These are phyloP conservation scores for Podaxis carcinomalis DNA, from an alignment of 768 basidiomycete species.

Conservation along the genomic window DNA sequence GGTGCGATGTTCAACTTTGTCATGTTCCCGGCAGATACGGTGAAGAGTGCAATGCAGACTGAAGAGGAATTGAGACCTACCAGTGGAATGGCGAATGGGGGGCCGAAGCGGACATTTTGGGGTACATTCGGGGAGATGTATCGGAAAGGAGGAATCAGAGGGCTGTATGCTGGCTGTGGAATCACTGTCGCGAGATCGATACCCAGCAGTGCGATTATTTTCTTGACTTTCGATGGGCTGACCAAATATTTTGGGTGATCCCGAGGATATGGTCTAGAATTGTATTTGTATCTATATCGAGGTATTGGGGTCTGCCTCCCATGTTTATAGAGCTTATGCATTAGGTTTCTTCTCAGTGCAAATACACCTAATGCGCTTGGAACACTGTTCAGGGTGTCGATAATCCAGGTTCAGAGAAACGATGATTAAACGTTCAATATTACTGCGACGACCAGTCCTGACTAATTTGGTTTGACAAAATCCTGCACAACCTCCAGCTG, in stretches of 20 bases:
- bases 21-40: slow-evolving; percentile 93
- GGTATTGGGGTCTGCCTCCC: too few species aligned
- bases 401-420: too few species aligned
- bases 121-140: slow-evolving; percentile 70
- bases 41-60: slow-evolving; percentile 95
- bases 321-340: neutral
- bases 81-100: slow-evolving; percentile 6
- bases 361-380: too few species aligned
- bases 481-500: too few species aligned
- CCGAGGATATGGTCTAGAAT: neutral
- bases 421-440: too few species aligned
- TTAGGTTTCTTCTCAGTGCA: too few species aligned
- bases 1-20: slow-evolving; percentile 83
- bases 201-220: slow-evolving; percentile 90
- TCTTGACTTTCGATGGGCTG: slow-evolving; percentile 86
- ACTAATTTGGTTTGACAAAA: too few species aligned
- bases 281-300: neutral
- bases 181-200: slow-evolving; percentile 83
- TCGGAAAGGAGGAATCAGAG: slow-evolving; percentile 67
- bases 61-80: slow-evolving; percentile 77
- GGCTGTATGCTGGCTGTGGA: slow-evolving; percentile 90
- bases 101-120: slow-evolving; percentile 40
- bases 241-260: slow-evolving; percentile 35
- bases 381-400: too few species aligned
- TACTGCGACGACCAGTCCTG: too few species aligned